phyloP scores from a whole-genome alignment of 805 yeast genomes.

The Zygosaccharomyces bailii region DNA sequence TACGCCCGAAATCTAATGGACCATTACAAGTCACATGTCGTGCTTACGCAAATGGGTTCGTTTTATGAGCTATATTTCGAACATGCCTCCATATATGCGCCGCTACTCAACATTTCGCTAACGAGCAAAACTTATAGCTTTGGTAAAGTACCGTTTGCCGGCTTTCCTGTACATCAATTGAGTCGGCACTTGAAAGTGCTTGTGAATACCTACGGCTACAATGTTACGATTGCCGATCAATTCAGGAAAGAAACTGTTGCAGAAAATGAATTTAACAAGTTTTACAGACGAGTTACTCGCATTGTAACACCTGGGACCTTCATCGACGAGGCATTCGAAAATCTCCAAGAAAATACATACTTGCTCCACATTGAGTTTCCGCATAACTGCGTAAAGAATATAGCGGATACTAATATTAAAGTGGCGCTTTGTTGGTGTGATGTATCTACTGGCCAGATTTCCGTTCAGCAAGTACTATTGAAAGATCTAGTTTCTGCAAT shows the following conservation, averaged over 20 bases:
- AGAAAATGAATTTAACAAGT: conserved; percentile 38
- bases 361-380: conserved; percentile 65
- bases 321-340: conserved; percentile 79
- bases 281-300: conserved; percentile 69
- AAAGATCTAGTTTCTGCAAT: conserved; percentile 65
- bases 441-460: conserved; percentile 75
- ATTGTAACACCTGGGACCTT: conserved; percentile 91
- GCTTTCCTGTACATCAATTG: conserved; percentile 74
- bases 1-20: conserved; percentile 43
- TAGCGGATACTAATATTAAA: conserved; percentile 38
- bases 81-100: conserved; percentile 74
- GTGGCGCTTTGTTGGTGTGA: conserved; percentile 89
- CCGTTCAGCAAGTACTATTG: conserved; percentile 59
- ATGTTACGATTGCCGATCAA: conserved; percentile 85
- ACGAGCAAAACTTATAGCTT: conserved; percentile 50
- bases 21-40: conserved; percentile 49
- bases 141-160: conserved; percentile 72
- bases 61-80: conserved; percentile 87
- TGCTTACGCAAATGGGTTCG: conserved; percentile 78
- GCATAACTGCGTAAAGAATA: conserved; percentile 39
- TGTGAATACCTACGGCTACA: conserved; percentile 64
- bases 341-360: conserved; percentile 67
- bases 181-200: conserved; percentile 70
- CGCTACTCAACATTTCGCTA: conserved; percentile 65
- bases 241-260: conserved; percentile 30